A percentile compares a stretch with the other conserved stretches of the same genome.
phyloP scores from a whole-genome alignment of 2,329 filamentous ascomycete species.

The Remersonia thermophila region DNA sequence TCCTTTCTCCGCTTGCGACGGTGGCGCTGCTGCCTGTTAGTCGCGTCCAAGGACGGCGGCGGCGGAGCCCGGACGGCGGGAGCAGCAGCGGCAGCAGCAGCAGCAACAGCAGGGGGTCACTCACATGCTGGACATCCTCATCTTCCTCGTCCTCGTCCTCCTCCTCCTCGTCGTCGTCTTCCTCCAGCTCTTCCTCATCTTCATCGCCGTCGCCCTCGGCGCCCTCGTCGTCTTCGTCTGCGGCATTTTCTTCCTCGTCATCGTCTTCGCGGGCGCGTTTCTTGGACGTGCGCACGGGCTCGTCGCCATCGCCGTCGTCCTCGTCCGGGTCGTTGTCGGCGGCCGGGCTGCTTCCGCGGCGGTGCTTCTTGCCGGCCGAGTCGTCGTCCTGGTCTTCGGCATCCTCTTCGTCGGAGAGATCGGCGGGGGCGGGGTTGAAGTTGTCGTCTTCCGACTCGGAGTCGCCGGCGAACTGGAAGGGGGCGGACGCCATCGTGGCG shows the following conservation, averaged over 20 bases:
- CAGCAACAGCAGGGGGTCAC: slow-evolving; percentile 11
- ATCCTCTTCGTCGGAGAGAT: slow-evolving; percentile 60
- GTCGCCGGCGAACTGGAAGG: slow-evolving; percentile 39
- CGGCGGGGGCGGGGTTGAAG: slow-evolving; percentile 73
- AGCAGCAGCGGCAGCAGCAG: no score
- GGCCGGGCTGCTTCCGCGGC: slow-evolving; percentile 25
- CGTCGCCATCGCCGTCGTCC: slow-evolving; percentile 33
- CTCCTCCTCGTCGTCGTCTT: slow-evolving; percentile 44
- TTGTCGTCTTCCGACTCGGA: slow-evolving; percentile 72
- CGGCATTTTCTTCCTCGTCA: slow-evolving; percentile 16
- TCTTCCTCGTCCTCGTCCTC: slow-evolving; percentile 52
- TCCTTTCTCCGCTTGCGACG: slow-evolving; percentile 67
- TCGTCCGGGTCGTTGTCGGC: slow-evolving; percentile 34
- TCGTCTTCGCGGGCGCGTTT: slow-evolving; percentile 20
- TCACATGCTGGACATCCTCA: slow-evolving; percentile 55
- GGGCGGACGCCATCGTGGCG: slow-evolving; percentile 33
- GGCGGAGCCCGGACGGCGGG: not conserved
- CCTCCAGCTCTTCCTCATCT: slow-evolving; percentile 31
- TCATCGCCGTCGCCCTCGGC: slow-evolving; percentile 25
- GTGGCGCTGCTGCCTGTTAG: slow-evolving; percentile 35
- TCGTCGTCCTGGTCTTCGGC: slow-evolving; percentile 38
- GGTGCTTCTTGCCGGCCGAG: slow-evolving; percentile 25
- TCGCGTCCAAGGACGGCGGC: not conserved
- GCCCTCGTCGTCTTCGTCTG: slow-evolving; percentile 23
- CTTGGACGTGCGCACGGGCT: slow-evolving; percentile 24